Conservation (phyloP, 768 basidiomycete genomes). For the Auricularia heimuer region DNA sequence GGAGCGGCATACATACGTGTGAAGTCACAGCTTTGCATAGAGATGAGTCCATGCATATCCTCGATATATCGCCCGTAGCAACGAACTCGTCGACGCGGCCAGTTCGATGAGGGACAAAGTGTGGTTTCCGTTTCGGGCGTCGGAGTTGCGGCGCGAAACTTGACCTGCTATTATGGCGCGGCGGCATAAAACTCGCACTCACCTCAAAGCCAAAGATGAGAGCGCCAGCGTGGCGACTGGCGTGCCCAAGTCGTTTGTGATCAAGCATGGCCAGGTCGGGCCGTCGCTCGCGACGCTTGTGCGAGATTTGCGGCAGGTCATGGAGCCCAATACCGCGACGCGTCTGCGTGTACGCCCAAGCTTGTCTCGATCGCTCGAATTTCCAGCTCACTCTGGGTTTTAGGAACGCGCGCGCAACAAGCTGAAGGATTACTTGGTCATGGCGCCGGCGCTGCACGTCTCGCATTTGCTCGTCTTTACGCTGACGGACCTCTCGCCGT, state of each 20-base stretch:
- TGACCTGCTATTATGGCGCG: constrained; percentile 43
- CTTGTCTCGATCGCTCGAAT: constrained; percentile 13
- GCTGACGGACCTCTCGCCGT: constrained; percentile 74
- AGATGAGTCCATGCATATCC: no score
- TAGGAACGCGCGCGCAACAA: constrained; percentile 88
- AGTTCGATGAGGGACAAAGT: no score
- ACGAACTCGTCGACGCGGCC: no score
- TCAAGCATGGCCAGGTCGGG: constrained; percentile 93
- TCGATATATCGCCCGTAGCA: no score
- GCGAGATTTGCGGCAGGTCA: constrained; percentile 84
- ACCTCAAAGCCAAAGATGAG: constrained; percentile 44
- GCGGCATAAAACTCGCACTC: constrained; percentile 71
- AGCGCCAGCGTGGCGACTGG: constrained; percentile 26
- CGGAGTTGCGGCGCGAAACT: not conserved
- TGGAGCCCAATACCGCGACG: constrained; percentile 97
- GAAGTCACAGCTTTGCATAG: no score
- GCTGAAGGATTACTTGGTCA: constrained; percentile 86
- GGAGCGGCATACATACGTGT: no score
- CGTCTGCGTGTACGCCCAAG: constrained; percentile 58
- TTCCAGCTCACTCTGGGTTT: constrained; percentile 9
- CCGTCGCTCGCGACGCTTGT: constrained; percentile 80
- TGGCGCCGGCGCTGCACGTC: constrained; percentile 84
- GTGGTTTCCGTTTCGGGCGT: no score
- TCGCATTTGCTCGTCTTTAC: constrained; percentile 92
- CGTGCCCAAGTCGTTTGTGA: constrained; percentile 86